Evolutionary conservation across 768 basidiomycete species (phyloP).

Genomic region (Coprinopsis cinerea): DNA sequence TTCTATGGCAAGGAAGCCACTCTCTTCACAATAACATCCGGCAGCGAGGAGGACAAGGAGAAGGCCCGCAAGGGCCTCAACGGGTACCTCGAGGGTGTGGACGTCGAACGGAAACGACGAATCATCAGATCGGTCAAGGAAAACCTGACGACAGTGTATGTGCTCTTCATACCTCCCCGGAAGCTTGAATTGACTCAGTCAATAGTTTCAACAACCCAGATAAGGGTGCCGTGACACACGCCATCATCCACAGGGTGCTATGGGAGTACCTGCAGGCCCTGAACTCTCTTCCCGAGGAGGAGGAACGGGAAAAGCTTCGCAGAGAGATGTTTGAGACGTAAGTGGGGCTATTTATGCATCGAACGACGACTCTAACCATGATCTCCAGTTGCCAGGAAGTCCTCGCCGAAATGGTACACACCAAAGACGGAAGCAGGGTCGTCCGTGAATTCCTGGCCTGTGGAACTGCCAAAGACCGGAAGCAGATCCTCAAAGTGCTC

Average conservation of each 20-base stretch:
- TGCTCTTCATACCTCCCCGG: conserved; percentile 10
- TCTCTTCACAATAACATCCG: conserved; percentile 54
- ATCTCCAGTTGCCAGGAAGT: conserved; percentile 72
- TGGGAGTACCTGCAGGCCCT: conserved; percentile 79
- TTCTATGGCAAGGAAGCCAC: conserved; percentile 88
- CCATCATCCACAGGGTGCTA: conserved; percentile 80
- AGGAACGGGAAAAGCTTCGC: conserved; percentile 67
- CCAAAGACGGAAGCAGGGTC: conserved; percentile 82
- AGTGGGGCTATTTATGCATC: conserved; percentile 11
- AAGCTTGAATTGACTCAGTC: background rate
- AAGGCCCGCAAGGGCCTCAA: conserved; percentile 59
- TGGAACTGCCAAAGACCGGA: conserved; percentile 88
- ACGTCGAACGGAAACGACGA: conserved; percentile 59
- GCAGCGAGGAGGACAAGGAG: conserved; percentile 59
- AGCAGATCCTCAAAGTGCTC: conserved; percentile 83
- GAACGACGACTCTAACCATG: background rate
- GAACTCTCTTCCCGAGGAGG: conserved; percentile 49
- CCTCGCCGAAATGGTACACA: conserved; percentile 90
- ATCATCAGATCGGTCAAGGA: conserved; percentile 67
- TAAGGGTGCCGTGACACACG: conserved; percentile 82
- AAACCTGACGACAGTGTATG: conserved; percentile 71
- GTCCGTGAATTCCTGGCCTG: conserved; percentile 81
- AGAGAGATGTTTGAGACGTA: conserved; percentile 80
- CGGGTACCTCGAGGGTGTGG: conserved; percentile 60
- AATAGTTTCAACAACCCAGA: conserved; percentile 85